A percentile compares a stretch with the other conserved stretches of the same genome.
These are phyloP conservation scores for Penicillium psychrofluorescens DNA, from an alignment of 495 filamentous ascomycete genomes.

Conservation along the genomic window DNA sequence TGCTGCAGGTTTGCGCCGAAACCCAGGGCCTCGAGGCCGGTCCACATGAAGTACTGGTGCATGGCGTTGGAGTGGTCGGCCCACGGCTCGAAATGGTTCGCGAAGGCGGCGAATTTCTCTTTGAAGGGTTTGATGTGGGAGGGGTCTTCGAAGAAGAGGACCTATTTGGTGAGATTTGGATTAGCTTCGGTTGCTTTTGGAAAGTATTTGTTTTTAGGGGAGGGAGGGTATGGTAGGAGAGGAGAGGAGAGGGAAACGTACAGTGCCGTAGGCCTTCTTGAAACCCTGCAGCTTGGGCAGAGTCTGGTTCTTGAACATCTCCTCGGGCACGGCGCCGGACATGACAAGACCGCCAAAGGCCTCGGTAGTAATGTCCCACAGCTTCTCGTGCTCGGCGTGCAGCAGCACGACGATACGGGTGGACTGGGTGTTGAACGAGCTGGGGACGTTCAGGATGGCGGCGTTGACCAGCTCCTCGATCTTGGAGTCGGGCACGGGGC, in stretches of 20 bases:
- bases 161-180: constrained; percentile 12
- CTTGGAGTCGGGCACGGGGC: constrained; percentile 39
- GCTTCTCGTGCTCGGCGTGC: constrained; percentile 39
- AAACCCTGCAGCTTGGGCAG: constrained; percentile 37
- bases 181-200: too few relatives aligned
- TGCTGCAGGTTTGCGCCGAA: constrained; percentile 51
- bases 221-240: background rate
- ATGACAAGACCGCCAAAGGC: constrained; percentile 30
- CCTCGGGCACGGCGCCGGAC: constrained; percentile 25
- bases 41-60: constrained; percentile 51
- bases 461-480: constrained; percentile 43
- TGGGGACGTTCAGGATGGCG: constrained; percentile 40
- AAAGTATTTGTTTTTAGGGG: too few relatives aligned
- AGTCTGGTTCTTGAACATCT: constrained; percentile 39
- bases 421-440: constrained; percentile 50
- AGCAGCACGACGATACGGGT: constrained; percentile 42
- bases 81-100: constrained; percentile 41
- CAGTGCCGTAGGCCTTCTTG: constrained; percentile 42
- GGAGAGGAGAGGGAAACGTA: constrained; percentile 12
- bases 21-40: constrained; percentile 42
- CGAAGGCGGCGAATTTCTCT: constrained; percentile 38
- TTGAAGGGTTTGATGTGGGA: constrained; percentile 30
- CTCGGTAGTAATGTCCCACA: constrained; percentile 42
- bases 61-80: constrained; percentile 48
- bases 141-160: constrained; percentile 49